A percentile compares a stretch with the other conserved stretches of the same genome.
These are phyloP conservation scores for Candida ulmi DNA, from an alignment of 805 yeast genomes.

Conservation along the genomic window DNA sequence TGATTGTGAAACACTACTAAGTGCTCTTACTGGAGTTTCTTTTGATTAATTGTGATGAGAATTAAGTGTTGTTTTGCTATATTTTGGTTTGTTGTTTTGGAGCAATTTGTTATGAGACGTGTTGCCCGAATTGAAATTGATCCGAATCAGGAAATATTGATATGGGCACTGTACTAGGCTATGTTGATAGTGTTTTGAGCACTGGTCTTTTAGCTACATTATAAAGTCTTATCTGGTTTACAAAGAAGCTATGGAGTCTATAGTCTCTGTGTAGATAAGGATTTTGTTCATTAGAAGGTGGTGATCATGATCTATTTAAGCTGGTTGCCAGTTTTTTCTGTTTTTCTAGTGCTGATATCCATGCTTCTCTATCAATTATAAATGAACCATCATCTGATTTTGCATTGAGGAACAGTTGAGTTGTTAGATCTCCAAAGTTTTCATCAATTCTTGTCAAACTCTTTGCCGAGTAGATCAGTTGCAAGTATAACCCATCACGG, in stretches of 20 bases:
- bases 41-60: too few species aligned
- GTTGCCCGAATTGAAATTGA: conserved; percentile 5
- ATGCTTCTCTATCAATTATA: conserved; percentile 31
- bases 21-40: too few species aligned
- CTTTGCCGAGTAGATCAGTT: conserved; percentile 84
- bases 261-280: too few species aligned
- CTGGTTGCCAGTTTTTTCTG: conserved; percentile 6
- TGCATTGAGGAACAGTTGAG: conserved; percentile 30
- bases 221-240: too few species aligned
- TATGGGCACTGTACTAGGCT: too few species aligned
- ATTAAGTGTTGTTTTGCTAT: too few species aligned
- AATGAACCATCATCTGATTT: conserved; percentile 3
- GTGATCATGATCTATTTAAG: neutral
- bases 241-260: too few species aligned
- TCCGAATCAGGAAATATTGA: neutral
- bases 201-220: too few species aligned
- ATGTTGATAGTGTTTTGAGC: too few species aligned
- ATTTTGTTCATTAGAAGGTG: too few species aligned
- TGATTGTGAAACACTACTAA: too few species aligned
- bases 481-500: conserved; percentile 68
- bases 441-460: conserved; percentile 68
- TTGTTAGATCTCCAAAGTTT: conserved; percentile 57
- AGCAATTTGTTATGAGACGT: neutral
- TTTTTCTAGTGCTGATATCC: conserved; percentile 24
- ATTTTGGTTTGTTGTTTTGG: neutral